phyloP scores from a whole-genome alignment of 176 grass and related monocot genomes.

The bread wheat (Triticum aestivum) region DNA sequence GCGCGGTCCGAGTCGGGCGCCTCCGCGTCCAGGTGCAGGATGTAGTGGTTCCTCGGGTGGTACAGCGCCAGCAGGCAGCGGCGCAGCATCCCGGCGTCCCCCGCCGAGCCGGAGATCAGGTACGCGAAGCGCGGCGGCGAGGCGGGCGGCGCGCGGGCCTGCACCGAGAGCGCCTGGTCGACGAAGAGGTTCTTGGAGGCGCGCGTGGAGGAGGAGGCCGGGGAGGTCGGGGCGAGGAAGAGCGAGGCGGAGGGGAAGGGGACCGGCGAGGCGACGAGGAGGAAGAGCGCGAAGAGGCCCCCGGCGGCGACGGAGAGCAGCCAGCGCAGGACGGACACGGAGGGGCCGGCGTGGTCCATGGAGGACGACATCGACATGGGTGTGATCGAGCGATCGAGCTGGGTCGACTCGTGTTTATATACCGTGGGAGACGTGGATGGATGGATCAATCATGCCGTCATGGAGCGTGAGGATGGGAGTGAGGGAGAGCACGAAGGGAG shows the following conservation, averaged over 20 bases:
- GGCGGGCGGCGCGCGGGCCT: background rate
- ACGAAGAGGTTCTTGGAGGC: slow-evolving; percentile 31
- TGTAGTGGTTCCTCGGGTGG: slow-evolving; percentile 78
- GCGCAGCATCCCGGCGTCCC: slow-evolving; percentile 52
- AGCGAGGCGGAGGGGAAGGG: slow-evolving; percentile 13
- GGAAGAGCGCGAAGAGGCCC: slow-evolving; percentile 36
- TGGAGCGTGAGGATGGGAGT: background rate
- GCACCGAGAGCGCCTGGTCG: slow-evolving; percentile 35
- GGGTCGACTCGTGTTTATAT: background rate
- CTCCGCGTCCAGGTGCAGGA: slow-evolving; percentile 82
- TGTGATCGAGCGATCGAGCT: background rate
- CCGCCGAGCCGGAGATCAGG: slow-evolving; percentile 60
- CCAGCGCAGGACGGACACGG: slow-evolving; percentile 33
- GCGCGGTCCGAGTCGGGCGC: slow-evolving; percentile 52
- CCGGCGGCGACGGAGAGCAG: slow-evolving; percentile 43
- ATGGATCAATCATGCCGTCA: background rate
- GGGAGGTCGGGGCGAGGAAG: background rate
- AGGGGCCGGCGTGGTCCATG: slow-evolving; percentile 33
- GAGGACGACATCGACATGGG: background rate
- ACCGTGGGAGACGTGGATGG: background rate
- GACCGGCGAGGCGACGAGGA: slow-evolving; percentile 24
- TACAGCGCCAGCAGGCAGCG: slow-evolving; percentile 71
- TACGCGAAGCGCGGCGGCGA: slow-evolving; percentile 56
- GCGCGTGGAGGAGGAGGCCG: background rate
- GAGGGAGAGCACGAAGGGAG: background rate